Base-by-base conservation (phyloP, 73 alveolate species). In the Durusdinium trenchii region DNA sequence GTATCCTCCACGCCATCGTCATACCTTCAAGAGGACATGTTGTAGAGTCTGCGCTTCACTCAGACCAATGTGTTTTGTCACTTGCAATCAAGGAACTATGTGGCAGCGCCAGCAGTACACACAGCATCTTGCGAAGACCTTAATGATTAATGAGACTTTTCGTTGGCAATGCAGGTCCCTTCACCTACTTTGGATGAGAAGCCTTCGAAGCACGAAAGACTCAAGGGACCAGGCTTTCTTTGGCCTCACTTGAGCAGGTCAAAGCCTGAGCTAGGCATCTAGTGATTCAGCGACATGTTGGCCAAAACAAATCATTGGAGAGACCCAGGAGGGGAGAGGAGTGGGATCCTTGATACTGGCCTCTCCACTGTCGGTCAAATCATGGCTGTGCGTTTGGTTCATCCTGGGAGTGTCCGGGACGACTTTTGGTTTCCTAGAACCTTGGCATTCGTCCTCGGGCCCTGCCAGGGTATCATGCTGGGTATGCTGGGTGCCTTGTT, bases 201-300 rank as follows among this genome's bases (percentile, higher is more conserved):
- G 42, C 10, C n/a, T 67, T 67, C 81, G 81, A 32, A 30, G 42
- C 10, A 26, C 32, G 30, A 38, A 30, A 6, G n/a, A 20, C 83
- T 60, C 52, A 18, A 40, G 38, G 96, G 83, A 3, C 18, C 28
- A 35, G 32, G 51, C 96, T 61, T 23, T 62, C 96, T 87, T 87
- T 87, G 96, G 96, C 75, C 96, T 87, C 96, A 54, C 95, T 23
- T 36, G 45, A 14, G 95, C 76, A 45, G 83, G 95, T 42, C 57
- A 35, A 54, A 62, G 7, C 95, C 95, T 86, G 64, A 2, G 28
- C 16, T 23, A 54, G 64, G 64, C 28, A 12, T 12, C 64, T 12
- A 12, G 64, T 9, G 64, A 20, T 54, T 54, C 20, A 9, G 28
- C 64, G 20, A 9, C 64, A 9, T 20, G 64, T 9, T 9, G 20